phyloP scores from a whole-genome alignment of 371 early-diverging fungal genomes.

The Blakeslea trispora region DNA sequence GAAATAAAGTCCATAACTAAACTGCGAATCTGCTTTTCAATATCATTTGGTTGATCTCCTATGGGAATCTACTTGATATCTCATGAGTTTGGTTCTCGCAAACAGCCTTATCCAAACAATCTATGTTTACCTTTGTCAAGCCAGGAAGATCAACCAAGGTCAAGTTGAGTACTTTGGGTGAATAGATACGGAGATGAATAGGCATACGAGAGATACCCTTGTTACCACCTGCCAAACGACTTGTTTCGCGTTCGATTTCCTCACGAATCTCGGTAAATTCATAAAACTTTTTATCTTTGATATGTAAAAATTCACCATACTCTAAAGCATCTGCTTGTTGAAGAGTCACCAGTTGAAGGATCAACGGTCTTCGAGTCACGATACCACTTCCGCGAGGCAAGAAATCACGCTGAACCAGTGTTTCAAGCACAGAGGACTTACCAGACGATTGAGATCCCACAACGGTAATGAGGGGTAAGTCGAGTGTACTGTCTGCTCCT shows the following conservation, averaged over 20 bases:
- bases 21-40: conserved; percentile 83
- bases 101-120: neutral
- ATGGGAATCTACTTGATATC: conserved; percentile 40
- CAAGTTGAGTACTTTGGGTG: conserved; percentile 84
- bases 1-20: conserved; percentile 84
- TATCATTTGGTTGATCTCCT: conserved; percentile 89
- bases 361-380: conserved; percentile 90
- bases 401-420: conserved; percentile 89
- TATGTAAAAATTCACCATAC: conserved; percentile 81
- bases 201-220: conserved; percentile 87
- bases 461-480: conserved; percentile 92
- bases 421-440: conserved; percentile 92
- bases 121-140: conserved; percentile 72
- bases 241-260: conserved; percentile 92
- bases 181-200: conserved; percentile 88
- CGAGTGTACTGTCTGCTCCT: conserved; percentile 78
- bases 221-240: conserved; percentile 82
- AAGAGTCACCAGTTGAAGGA: conserved; percentile 85
- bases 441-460: conserved; percentile 90
- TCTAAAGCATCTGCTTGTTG: conserved; percentile 39
- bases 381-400: conserved; percentile 92
- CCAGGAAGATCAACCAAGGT: conserved; percentile 96
- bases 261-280: conserved; percentile 83
- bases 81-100: neutral
- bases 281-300: conserved; percentile 74